Evolutionary conservation across 441 rosid genomes (phyloP).

Genomic region (Euphorbia celastroides): DNA sequence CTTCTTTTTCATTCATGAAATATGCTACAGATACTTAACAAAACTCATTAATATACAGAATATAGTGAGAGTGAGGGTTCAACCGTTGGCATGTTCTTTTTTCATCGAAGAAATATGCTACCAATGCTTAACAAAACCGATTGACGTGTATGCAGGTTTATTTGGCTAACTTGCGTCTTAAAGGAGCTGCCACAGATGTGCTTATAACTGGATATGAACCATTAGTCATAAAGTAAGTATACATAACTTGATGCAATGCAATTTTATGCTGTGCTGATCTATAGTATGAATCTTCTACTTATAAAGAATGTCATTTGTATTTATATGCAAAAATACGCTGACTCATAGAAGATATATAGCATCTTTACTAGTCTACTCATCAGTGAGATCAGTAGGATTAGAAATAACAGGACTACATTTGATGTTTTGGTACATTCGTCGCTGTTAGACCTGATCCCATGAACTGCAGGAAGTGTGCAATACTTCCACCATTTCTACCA

Average conservation of each 20-base stretch:
- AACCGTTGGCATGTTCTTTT: constrained; percentile 1
- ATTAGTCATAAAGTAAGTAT: constrained; percentile 53
- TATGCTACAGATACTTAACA: constrained; percentile 9
- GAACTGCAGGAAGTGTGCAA: too few species aligned
- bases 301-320: background rate
- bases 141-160: constrained; percentile 43
- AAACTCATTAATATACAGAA: constrained; percentile 41
- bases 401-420: background rate
- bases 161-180: constrained; percentile 70
- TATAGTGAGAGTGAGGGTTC: constrained; percentile 43
- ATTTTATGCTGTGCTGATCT: background rate
- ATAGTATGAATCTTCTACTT: background rate
- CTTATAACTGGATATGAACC: constrained; percentile 74
- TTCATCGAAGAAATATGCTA: constrained; percentile 3
- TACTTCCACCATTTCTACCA: background rate
- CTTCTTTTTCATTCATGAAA: background rate
- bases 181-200: constrained; percentile 65
- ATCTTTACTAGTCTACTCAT: background rate
- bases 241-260: background rate
- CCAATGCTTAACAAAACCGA: constrained; percentile 6
- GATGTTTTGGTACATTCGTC: background rate
- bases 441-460: background rate
- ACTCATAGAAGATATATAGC: background rate
- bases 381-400: background rate
- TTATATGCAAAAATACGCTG: background rate